These are phyloP conservation scores for Fusarium albidum DNA, from an alignment of 2,329 filamentous ascomycete genomes.

Conservation along the genomic window DNA sequence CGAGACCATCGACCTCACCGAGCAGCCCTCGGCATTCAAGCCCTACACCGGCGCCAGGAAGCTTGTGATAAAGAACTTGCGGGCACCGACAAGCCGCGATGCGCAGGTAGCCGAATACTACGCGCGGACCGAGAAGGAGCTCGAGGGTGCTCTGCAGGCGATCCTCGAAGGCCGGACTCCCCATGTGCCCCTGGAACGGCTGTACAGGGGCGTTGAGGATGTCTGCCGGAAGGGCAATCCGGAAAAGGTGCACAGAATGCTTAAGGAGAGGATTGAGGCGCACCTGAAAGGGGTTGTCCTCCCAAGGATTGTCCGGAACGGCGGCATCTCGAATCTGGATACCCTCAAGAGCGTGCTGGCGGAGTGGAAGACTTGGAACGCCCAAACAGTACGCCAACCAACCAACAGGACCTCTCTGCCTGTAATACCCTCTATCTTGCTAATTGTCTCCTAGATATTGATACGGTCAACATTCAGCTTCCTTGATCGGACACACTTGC, in stretches of 20 bases:
- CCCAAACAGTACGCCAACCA: conserved; percentile 68
- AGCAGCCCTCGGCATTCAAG: conserved; percentile 63
- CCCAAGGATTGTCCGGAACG: conserved; percentile 59
- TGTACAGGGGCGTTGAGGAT: conserved; percentile 93
- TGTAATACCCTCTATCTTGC: conserved; percentile 11
- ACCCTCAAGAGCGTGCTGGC: conserved; percentile 64
- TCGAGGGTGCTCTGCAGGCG: conserved; percentile 75
- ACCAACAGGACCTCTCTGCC: background rate
- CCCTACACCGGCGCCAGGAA: conserved; percentile 82
- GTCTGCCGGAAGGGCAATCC: conserved; percentile 83
- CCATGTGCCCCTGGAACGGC: conserved; percentile 80
- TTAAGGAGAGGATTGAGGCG: conserved; percentile 71
- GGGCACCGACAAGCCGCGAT: conserved; percentile 62
- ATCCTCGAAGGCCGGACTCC: conserved; percentile 75
- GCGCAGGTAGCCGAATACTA: conserved; percentile 81
- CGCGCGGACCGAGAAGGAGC: conserved; percentile 74
- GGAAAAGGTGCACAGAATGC: conserved; percentile 69
- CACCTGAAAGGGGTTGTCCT: conserved; percentile 72
- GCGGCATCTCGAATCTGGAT: conserved; percentile 65
- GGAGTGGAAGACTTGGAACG: conserved; percentile 81
- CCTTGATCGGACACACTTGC: conserved; percentile 86
- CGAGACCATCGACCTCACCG: conserved; percentile 48
- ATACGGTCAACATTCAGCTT: conserved; percentile 94
- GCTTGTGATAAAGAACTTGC: conserved; percentile 93
- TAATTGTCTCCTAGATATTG: conserved; percentile 61